Base-by-base conservation (phyloP, 306 rosid genomes). In the Sophora flavescens region DNA sequence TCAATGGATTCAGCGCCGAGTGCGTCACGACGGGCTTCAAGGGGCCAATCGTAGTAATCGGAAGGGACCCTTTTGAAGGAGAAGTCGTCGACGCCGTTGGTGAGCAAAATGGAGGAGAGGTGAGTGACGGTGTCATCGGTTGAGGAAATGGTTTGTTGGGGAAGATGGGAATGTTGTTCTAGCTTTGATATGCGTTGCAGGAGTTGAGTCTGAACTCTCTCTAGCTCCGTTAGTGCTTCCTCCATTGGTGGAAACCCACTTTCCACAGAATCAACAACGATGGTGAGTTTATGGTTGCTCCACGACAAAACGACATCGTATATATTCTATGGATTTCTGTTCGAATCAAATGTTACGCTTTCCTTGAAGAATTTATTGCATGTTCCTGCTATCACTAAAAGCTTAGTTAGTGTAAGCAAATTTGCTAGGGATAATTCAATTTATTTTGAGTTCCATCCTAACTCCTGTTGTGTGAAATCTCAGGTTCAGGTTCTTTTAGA, bases 1-100 rank as follows among this genome's bases (percentile, higher is more conserved):
- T 92, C 41, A 60, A 89, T 35, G 4, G 97, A 91, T 11, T 91
- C 83, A 17, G 98, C 96, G 39, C 63, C 67, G 62, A 94, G 92
- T 44, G 83, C 84, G 30, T 87, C 90, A 3, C 97, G 89, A 5
- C 97, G 90, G 28, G 84, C 74, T 74, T 94, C 96, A 51, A 92
- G 88, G n/a, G 97, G 68, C 93, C 89, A 94, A 6, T 89, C 89
- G 87, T 94, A 92, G 87, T 92, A 94, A 78, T 90, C 86, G 44
- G 84, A 45, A 13, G 96, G 80, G 50, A 94, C 98, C 45, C 83
- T 78, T 48, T 87, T 90, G 91, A 94, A 94, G 61, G 88, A 65
- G 89, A 92, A 92, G 65, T 92, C 86, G 72, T 63, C 78, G 8
- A 90, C 87, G 69, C 78, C 85, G 67, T 89, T 85, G 70, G 58